Conservation (phyloP, 2,329 filamentous ascomycete species). For the Nigrospora oryzae region DNA sequence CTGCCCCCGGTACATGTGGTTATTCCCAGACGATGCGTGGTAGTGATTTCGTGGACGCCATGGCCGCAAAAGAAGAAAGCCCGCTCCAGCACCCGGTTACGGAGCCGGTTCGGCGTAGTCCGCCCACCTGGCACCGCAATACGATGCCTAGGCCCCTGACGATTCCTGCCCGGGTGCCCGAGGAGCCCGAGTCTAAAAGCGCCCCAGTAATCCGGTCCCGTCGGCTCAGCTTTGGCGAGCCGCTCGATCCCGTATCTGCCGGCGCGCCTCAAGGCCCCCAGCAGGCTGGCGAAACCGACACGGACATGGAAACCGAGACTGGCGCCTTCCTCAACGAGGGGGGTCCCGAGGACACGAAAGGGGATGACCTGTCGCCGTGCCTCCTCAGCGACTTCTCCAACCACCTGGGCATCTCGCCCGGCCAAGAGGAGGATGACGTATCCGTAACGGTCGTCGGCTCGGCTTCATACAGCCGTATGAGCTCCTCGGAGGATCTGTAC, state of each 20-base stretch:
- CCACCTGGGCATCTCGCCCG: slow-evolving; percentile 23
- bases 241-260: too few species aligned
- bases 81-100: slow-evolving; percentile 13
- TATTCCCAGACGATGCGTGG: slow-evolving; percentile 14
- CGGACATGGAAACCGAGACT: slow-evolving; percentile 15
- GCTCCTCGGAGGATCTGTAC: slow-evolving; percentile 33
- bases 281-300: slow-evolving; percentile 6
- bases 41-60: slow-evolving; percentile 28
- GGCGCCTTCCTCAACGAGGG: slow-evolving; percentile 7
- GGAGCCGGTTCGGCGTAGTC: slow-evolving; percentile 11
- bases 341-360: slow-evolving; percentile 11
- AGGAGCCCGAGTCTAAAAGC: slow-evolving; percentile 13
- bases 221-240: slow-evolving; percentile 5
- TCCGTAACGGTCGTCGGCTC: slow-evolving; percentile 17
- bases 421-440: slow-evolving; percentile 15
- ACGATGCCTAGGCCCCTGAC: slow-evolving; percentile 19
- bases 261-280: too few species aligned
- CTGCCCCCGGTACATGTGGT: slow-evolving; percentile 12
- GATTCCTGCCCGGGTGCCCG: slow-evolving; percentile 17
- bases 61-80: slow-evolving; percentile 38
- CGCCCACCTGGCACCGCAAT: slow-evolving; percentile 15
- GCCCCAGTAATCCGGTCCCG: slow-evolving; percentile 11
- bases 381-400: slow-evolving; percentile 30
- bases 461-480: slow-evolving; percentile 15
- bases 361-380: slow-evolving; percentile 19